Conservation (phyloP, 176 grass and related monocot genomes). For the Tillandsia fasciculata region DNA sequence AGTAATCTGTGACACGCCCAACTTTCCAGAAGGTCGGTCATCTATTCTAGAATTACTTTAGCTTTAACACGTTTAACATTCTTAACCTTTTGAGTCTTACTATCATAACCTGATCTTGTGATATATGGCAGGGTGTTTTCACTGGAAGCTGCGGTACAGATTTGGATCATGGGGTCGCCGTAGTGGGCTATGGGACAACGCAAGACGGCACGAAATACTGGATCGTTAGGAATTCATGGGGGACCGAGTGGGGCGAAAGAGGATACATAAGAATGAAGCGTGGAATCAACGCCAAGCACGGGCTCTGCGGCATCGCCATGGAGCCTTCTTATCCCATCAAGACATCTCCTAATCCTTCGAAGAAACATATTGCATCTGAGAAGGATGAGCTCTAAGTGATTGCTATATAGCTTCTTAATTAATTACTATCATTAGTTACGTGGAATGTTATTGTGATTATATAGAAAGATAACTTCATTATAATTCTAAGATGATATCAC, state of each 20-base stretch:
- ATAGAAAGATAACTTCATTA: no score
- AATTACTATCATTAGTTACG: no score
- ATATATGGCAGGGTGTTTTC: slow-evolving; percentile 38
- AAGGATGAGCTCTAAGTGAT: background rate
- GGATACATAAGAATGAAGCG: slow-evolving; percentile 68
- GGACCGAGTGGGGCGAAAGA: slow-evolving; percentile 40
- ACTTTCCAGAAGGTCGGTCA: no score
- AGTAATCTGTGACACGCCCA: no score
- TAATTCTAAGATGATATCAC: no score
- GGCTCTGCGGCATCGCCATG: slow-evolving; percentile 83
- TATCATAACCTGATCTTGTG: background rate
- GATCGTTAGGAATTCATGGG: slow-evolving; percentile 88
- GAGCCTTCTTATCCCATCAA: slow-evolving; percentile 69
- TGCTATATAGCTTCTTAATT: no score
- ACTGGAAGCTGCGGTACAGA: slow-evolving; percentile 55
- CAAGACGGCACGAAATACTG: slow-evolving; percentile 43
- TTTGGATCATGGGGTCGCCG: slow-evolving; percentile 69
- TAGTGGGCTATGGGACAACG: slow-evolving; percentile 52
- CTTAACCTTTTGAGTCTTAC: no score
- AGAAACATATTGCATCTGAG: slow-evolving; percentile 10
- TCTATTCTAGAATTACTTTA: no score
- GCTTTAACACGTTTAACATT: no score
- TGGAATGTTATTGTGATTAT: no score
- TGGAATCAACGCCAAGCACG: slow-evolving; percentile 25
- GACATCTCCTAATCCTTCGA: slow-evolving; percentile 42